Conservation (phyloP, 768 basidiomycete genomes). For the Harrya chromipes region DNA sequence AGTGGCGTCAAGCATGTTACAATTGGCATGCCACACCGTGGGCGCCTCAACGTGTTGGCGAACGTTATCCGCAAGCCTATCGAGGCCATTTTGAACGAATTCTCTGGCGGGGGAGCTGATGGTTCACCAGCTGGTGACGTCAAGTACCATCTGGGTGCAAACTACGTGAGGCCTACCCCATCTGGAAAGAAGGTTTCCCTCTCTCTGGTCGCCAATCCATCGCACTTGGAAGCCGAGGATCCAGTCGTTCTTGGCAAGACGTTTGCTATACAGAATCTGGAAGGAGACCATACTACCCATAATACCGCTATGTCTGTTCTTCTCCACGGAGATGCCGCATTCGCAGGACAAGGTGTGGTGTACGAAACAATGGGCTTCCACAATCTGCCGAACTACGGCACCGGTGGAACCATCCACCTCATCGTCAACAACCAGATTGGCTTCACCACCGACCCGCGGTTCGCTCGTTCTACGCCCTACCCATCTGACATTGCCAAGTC, state of each 20-base stretch:
- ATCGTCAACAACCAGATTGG: slow-evolving; percentile 99
- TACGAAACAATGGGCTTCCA: slow-evolving; percentile 99
- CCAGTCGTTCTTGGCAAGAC: slow-evolving; percentile 99
- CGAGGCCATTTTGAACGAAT: slow-evolving; percentile 97
- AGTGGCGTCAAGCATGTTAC: slow-evolving; percentile 94
- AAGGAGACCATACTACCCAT: slow-evolving; percentile 77
- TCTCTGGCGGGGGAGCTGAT: slow-evolving; percentile 70
- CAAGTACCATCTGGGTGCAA: slow-evolving; percentile 98
- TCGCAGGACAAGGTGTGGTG: slow-evolving; percentile 96
- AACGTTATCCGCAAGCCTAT: slow-evolving; percentile 99
- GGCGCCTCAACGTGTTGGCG: slow-evolving; percentile 94
- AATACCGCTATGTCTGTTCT: slow-evolving; percentile 91
- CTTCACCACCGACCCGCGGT: slow-evolving; percentile 98
- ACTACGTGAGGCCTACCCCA: slow-evolving; percentile 97
- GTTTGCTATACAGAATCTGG: slow-evolving; percentile 93
- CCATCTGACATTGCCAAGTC: slow-evolving; percentile 98
- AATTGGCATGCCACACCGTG: slow-evolving; percentile 99
- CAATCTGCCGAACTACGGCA: slow-evolving; percentile 92
- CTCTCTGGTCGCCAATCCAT: slow-evolving; percentile 97
- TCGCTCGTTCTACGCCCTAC: slow-evolving; percentile 96
- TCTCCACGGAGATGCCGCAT: slow-evolving; percentile 97
- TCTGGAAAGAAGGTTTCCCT: slow-evolving; percentile 97
- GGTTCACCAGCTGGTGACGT: slow-evolving; percentile 93
- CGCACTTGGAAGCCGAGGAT: slow-evolving; percentile 95
- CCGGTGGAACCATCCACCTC: slow-evolving; percentile 96